phyloP scores from a whole-genome alignment of 371 early-diverging fungal genomes.

The Apophysomyces variabilis region DNA sequence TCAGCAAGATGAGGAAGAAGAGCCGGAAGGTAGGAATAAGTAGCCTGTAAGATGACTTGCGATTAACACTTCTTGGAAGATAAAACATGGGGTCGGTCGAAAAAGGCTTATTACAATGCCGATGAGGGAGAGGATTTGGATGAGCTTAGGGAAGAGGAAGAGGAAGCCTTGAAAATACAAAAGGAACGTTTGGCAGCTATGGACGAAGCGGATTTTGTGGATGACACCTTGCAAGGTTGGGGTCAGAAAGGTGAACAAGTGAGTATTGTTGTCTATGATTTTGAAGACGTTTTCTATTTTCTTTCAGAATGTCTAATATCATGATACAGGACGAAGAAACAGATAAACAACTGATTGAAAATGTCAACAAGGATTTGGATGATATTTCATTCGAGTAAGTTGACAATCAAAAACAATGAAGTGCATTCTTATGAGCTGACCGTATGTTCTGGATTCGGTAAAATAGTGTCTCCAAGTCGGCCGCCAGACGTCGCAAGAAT shows the following conservation, averaged over 20 bases:
- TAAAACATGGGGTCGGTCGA: conserved; percentile 73
- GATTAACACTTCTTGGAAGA: conserved; percentile 15
- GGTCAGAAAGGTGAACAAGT: conserved; percentile 34
- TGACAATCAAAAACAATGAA: background rate
- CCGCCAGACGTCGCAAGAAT: conserved; percentile 53
- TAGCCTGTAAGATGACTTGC: too few species aligned
- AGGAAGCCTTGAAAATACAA: conserved; percentile 89
- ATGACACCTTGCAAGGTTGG: conserved; percentile 60
- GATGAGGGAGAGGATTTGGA: conserved; percentile 76
- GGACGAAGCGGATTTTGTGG: conserved; percentile 93
- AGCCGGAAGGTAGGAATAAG: conserved; percentile 41
- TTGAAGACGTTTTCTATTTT: background rate
- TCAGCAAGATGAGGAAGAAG: conserved; percentile 45
- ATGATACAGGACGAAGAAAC: conserved; percentile 31
- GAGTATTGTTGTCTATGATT: background rate
- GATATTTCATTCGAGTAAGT: conserved; percentile 57
- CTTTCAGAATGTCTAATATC: background rate
- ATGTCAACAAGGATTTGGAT: conserved; percentile 61
- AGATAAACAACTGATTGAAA: conserved; percentile 51
- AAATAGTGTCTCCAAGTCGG: conserved; percentile 21
- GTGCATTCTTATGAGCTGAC: background rate
- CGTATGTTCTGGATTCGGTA: background rate
- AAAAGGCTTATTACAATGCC: conserved; percentile 76
- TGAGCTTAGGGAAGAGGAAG: conserved; percentile 89
- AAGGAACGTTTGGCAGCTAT: conserved; percentile 76